Base-by-base conservation (phyloP, 2,329 filamentous ascomycete genomes). In the Didymosphaeria variabile region DNA sequence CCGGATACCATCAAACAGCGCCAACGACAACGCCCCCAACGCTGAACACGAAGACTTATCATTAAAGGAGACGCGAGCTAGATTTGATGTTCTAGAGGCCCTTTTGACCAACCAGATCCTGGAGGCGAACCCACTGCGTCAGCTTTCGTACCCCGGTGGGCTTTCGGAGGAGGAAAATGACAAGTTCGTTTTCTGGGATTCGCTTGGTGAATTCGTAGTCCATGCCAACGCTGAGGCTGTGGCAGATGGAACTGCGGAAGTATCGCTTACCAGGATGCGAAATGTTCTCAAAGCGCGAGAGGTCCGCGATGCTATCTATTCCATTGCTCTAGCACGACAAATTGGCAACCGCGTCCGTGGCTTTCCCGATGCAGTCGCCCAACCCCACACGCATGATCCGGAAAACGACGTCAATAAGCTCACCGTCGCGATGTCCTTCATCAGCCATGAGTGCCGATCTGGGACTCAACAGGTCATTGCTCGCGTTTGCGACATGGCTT, bases 301-400 rank as follows among this genome's bases (percentile, higher is more conserved):
- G 79, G 95, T 94, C 71, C 88, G 94, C 56, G 93, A 97, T 75
- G 90, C 97, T 19, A 87, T 97, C 59, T 97, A 97, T 79, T 95
- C 92, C 0, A 90, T 97, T 66, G 92, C 91, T 9, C 87, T 97
- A 58, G 88, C 91, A 17, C 88, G 93, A 29, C 88, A 94, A 64
- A 84, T 93, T 53, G 89, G 91, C 49, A 88, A 88, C 34, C 86
- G 88, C 15, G 73, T 81, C 61, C 75, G 79, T 17, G 79, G 81
- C 29, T 83, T 82, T 65, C 78, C 81, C 9, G 79, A 81, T 55
- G 73, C 77, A 23, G 64, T 81, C 3, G 75, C 77, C 7, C 49
- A 63, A 1, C 45, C 67, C 0, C 59, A 69, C 36, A 69, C 72
- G 53, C 71, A 70, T 31, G 68, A 75, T 56, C 72, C 74, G 13